Evolutionary conservation across 2,329 filamentous ascomycete species (phyloP).

Genomic region (Podosphaera leucotricha): DNA sequence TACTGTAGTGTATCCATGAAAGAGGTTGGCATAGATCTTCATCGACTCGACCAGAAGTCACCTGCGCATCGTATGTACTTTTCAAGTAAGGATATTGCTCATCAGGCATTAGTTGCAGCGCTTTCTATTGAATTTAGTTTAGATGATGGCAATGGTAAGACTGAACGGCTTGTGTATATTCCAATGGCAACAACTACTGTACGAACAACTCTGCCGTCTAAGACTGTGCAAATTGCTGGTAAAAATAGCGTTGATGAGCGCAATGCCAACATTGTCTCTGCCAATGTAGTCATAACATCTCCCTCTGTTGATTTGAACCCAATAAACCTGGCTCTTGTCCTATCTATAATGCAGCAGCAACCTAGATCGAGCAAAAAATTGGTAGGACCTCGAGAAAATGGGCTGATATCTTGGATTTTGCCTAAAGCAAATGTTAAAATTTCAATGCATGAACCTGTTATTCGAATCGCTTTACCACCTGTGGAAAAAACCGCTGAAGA

Average conservation of each 20-base stretch:
- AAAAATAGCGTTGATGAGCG: conserved; percentile 54
- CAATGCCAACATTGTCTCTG: conserved; percentile 62
- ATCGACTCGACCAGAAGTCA: conserved; percentile 75
- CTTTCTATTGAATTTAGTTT: conserved; percentile 81
- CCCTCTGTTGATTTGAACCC: conserved; percentile 85
- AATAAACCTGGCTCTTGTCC: conserved; percentile 64
- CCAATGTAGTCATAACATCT: conserved; percentile 87
- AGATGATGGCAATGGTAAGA: conserved; percentile 68
- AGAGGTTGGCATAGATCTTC: conserved; percentile 79
- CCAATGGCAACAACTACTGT: conserved; percentile 94
- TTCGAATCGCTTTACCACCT: conserved; percentile 70
- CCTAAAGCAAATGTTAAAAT: conserved; percentile 90
- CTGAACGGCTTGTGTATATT: conserved; percentile 73
- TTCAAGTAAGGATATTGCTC: conserved; percentile 71
- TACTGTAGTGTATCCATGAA: conserved; percentile 83
- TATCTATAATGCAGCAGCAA: conserved; percentile 41
- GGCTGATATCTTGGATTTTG: conserved; percentile 67
- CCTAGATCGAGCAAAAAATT: conserved; percentile 22
- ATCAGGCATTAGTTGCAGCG: conserved; percentile 79
- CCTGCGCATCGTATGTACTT: conserved; percentile 98
- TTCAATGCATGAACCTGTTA: conserved; percentile 85
- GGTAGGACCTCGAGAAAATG: conserved; percentile 29
- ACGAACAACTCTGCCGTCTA: conserved; percentile 81
- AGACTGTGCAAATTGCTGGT: conserved; percentile 62
- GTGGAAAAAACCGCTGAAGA: conserved; percentile 38